Evolutionary conservation across 202 grass and related monocot genomes (phyloP).

Genomic region (Panicum virgatum): DNA sequence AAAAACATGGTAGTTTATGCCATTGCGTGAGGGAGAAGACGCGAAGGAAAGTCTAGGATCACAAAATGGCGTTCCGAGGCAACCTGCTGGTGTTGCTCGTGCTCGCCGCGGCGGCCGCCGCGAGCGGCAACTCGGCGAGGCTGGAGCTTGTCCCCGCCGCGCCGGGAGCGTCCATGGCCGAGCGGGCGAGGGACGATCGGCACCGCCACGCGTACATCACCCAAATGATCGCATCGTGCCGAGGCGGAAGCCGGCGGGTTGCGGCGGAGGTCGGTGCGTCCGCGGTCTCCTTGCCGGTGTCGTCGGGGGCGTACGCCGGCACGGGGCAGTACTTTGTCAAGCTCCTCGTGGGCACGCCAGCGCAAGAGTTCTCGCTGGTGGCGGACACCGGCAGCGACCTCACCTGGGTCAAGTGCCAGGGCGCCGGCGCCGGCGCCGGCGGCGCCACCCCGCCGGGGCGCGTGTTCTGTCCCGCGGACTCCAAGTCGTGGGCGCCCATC

Average conservation of each 20-base stretch:
- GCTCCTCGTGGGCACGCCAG: constrained; percentile 65
- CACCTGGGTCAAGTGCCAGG: constrained; percentile 65
- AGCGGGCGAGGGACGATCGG: constrained; percentile 27
- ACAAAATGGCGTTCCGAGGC: constrained; percentile 22
- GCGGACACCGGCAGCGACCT: constrained; percentile 85
- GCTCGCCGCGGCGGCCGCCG: neutral
- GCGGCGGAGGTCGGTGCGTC: constrained; percentile 46
- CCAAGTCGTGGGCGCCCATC: constrained; percentile 63
- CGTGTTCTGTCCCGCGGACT: constrained; percentile 52
- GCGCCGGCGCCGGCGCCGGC: neutral
- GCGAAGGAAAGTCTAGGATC: neutral
- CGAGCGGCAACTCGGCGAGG: neutral
- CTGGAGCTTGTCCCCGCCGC: constrained; percentile 1
- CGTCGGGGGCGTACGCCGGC: constrained; percentile 73
- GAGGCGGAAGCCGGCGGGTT: neutral
- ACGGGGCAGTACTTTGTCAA: constrained; percentile 75
- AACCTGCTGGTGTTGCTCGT: neutral
- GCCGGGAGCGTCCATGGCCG: constrained; percentile 20
- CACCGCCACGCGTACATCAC: constrained; percentile 35
- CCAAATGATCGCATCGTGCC: neutral
- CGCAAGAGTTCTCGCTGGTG: constrained; percentile 59
- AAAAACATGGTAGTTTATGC: neutral
- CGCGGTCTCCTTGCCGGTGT: constrained; percentile 54
- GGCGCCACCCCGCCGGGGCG: neutral
- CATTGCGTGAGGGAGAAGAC: neutral